Percentiles rank a stretch among this genome's conserved stretches.
These are phyloP conservation scores for Martensiomyces pterosporus DNA, from an alignment of 192 early-diverging fungal genomes.

Conservation along the genomic window DNA sequence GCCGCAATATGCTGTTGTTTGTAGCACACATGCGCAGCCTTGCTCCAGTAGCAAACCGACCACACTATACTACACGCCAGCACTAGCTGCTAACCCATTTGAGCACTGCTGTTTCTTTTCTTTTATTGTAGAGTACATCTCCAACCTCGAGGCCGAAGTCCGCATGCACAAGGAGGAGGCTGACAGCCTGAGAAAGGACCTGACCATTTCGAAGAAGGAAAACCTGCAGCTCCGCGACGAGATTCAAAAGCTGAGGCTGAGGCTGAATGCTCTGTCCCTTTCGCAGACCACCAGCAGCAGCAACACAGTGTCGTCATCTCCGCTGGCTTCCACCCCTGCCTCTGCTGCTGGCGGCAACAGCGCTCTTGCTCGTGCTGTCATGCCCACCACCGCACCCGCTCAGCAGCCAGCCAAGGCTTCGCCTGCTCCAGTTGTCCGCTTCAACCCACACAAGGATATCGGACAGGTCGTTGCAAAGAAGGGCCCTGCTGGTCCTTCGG, in stretches of 20 bases:
- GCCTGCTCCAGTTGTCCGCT: conserved; percentile 18
- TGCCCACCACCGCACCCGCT: too few species aligned
- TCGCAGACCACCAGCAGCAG: conserved; percentile 2
- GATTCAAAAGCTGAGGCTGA: conserved; percentile 19
- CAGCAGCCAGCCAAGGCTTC: too few species aligned
- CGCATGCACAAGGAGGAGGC: conserved; percentile 52
- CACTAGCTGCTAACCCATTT: conserved; percentile 3
- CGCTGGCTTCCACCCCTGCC: neutral
- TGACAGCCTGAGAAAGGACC: conserved; percentile 44
- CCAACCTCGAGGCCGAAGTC: conserved; percentile 57
- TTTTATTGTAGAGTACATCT: conserved; percentile 53
- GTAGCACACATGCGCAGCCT: neutral
- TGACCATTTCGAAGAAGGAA: conserved; percentile 32
- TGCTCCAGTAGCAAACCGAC: too few species aligned
- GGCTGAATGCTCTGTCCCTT: conserved; percentile 8
- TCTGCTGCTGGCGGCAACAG: neutral
- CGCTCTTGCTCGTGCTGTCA: conserved; percentile 2
- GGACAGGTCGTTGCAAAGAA: conserved; percentile 26
- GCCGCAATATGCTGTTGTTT: too few species aligned
- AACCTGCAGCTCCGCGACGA: conserved; percentile 43
- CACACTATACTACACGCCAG: neutral
- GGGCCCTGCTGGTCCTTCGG: conserved; percentile 5
- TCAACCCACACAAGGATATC: conserved; percentile 48
- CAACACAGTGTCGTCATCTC: neutral
- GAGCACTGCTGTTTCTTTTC: conserved; percentile 5